Evolutionary conservation across 2,329 filamentous ascomycete species (phyloP).

Genomic region (Aspergillus viridinutans): DNA sequence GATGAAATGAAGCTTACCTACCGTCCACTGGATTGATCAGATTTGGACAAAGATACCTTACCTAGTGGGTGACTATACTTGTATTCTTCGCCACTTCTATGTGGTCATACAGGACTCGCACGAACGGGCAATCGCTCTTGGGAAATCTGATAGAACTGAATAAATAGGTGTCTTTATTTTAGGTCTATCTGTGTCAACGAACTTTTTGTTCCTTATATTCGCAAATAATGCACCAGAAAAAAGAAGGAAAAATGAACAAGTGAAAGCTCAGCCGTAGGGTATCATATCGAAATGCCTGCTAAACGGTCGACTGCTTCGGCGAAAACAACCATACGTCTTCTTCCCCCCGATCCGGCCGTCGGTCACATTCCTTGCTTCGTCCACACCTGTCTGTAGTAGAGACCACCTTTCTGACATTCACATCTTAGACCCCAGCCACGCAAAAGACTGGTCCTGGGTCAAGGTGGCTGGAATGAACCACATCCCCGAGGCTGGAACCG

Average conservation of each 20-base stretch:
- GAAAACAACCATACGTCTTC: constrained; percentile 1
- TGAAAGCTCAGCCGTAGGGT: constrained; percentile 39
- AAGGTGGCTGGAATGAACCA: background rate
- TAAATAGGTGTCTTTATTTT: background rate
- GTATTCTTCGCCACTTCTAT: background rate
- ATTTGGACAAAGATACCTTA: background rate
- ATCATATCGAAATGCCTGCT: constrained; percentile 43
- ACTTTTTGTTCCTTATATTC: background rate
- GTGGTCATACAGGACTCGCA: no score
- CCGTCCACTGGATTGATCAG: background rate
- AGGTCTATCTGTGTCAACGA: background rate
- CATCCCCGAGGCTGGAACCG: background rate
- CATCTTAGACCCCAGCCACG: background rate
- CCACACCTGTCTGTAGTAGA: background rate
- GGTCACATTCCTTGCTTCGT: background rate
- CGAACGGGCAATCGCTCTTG: background rate
- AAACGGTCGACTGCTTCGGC: constrained; percentile 32
- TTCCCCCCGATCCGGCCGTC: background rate
- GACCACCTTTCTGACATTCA: background rate
- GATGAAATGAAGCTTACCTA: no score
- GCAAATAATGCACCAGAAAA: background rate
- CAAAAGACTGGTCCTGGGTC: background rate
- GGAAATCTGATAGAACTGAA: background rate
- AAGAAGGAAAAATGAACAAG: constrained; percentile 14
- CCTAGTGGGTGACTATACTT: no score